Evolutionary conservation across 768 basidiomycete species (phyloP).

Genomic region (Favolaschia claudopus): DNA sequence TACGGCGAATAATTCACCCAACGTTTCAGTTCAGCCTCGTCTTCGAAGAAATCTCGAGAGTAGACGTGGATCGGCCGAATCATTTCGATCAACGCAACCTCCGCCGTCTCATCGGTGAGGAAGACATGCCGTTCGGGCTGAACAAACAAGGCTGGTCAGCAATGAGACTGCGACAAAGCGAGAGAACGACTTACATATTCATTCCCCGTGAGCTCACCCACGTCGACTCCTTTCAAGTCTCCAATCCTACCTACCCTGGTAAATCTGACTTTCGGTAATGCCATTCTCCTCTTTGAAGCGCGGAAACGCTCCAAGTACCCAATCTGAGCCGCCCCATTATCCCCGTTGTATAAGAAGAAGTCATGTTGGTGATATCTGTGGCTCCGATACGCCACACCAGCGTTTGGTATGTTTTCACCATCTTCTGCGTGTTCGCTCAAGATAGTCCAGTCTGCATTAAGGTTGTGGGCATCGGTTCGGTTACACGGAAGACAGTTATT

Average conservation of each 20-base stretch:
- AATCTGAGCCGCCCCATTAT: slow-evolving; percentile 60
- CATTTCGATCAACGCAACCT: slow-evolving; percentile 45
- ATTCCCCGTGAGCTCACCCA: slow-evolving; percentile 11
- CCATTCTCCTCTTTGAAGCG: slow-evolving; percentile 21
- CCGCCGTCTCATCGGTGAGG: slow-evolving; percentile 55
- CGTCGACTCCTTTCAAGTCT: slow-evolving; percentile 37
- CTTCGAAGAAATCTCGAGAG: slow-evolving; percentile 56
- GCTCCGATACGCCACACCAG: slow-evolving; percentile 55
- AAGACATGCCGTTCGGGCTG: slow-evolving; percentile 65
- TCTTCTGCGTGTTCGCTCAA: slow-evolving; percentile 30
- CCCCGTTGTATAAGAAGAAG: slow-evolving; percentile 58
- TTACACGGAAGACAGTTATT: slow-evolving; percentile 64
- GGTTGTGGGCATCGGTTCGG: slow-evolving; percentile 39
- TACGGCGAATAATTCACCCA: slow-evolving; percentile 63
- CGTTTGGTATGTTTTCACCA: slow-evolving; percentile 28
- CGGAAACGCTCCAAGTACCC: slow-evolving; percentile 55
- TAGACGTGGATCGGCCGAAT: slow-evolving; percentile 39
- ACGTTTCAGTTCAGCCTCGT: slow-evolving; percentile 37
- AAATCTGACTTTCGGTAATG: slow-evolving; percentile 38
- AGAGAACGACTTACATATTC: slow-evolving; percentile 1
- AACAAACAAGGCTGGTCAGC: not conserved
- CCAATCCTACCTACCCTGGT: slow-evolving; percentile 59
- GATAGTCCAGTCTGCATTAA: slow-evolving; percentile 37
- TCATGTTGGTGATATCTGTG: slow-evolving; percentile 67
- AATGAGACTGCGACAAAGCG: not conserved